These are phyloP conservation scores for Trichoderma gracile DNA, from an alignment of 2,329 filamentous ascomycete species.

Conservation along the genomic window DNA sequence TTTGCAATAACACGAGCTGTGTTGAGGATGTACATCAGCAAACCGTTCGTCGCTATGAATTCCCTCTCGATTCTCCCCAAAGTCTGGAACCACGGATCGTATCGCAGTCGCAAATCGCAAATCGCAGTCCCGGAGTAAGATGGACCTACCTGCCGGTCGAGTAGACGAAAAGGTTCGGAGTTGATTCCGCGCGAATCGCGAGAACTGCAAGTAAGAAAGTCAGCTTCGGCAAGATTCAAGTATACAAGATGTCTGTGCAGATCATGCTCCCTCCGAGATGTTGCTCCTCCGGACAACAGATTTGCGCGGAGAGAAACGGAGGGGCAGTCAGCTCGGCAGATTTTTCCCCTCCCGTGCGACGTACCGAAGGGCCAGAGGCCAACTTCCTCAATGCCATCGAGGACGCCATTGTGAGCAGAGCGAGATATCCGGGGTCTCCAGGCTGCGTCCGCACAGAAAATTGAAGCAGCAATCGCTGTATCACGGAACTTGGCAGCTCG, in stretches of 20 bases:
- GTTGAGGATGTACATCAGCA: not conserved
- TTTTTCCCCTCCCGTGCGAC: conserved; percentile 36
- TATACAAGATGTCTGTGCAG: not conserved
- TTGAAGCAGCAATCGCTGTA: conserved; percentile 29
- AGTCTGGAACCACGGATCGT: not conserved
- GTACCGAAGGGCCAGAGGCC: conserved; percentile 56
- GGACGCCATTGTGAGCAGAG: conserved; percentile 55
- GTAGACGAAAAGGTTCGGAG: conserved; percentile 85
- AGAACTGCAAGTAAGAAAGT: conserved; percentile 54
- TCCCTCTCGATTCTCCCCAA: not conserved
- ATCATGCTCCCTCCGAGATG: not conserved
- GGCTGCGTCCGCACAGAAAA: conserved; percentile 38
- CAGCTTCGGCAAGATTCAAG: conserved; percentile 25
- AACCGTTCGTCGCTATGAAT: not conserved
- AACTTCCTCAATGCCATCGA: conserved; percentile 66
- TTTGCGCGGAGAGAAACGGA: conserved; percentile 25
- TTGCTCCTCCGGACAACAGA: conserved; percentile 16
- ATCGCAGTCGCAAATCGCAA: not conserved
- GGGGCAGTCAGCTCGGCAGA: conserved; percentile 10
- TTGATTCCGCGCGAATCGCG: conserved; percentile 62
- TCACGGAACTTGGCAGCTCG: conserved; percentile 4
- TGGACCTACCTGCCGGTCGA: conserved; percentile 68
- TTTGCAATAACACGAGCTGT: conserved; percentile 83
- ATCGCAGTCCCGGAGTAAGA: not conserved
- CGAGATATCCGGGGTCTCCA: conserved; percentile 32